These are phyloP conservation scores for Grosmannia clavigera DNA, from an alignment of 2,329 filamentous ascomycete genomes.

Conservation along the genomic window DNA sequence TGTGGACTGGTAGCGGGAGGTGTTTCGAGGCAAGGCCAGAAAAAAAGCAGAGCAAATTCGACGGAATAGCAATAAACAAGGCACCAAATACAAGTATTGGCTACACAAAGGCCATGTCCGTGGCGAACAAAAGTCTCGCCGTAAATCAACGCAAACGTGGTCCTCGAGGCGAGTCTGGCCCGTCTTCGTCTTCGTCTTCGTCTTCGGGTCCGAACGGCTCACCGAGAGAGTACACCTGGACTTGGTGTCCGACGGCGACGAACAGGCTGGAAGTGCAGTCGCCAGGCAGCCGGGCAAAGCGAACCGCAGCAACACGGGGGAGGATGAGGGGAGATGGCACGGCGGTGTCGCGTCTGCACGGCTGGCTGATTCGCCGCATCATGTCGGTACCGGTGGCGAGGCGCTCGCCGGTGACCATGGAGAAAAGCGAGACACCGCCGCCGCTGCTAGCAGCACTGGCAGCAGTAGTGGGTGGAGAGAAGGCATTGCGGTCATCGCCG, in stretches of 20 bases:
- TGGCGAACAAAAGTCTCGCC: too few relatives aligned
- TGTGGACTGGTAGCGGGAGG: too few relatives aligned
- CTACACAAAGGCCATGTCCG: not conserved
- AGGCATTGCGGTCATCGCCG: slow-evolving; percentile 19
- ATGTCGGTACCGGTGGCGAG: slow-evolving; percentile 19
- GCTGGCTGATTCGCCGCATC: slow-evolving; percentile 1
- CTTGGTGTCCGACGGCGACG: slow-evolving; percentile 22
- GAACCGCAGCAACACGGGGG: slow-evolving; percentile 15
- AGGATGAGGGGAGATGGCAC: not conserved
- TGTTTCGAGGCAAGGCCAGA: too few relatives aligned
- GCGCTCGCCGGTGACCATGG: slow-evolving; percentile 29
- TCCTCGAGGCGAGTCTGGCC: too few relatives aligned
- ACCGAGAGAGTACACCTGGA: slow-evolving; percentile 35
- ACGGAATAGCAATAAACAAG: not conserved
- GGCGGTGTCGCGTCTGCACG: not conserved
- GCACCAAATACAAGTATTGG: not conserved
- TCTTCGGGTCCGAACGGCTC: not conserved
- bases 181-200: not conserved
- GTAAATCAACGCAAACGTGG: too few relatives aligned
- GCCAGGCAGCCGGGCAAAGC: slow-evolving; percentile 31
- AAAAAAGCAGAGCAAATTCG: not conserved
- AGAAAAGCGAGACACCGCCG: slow-evolving; percentile 35
- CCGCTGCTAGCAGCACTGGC: slow-evolving; percentile 25
- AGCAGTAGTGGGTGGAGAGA: too few relatives aligned
- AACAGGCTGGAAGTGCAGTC: slow-evolving; percentile 36